Conservation (phyloP, 108 stramenopile genomes). For the Epithemia pelagica region DNA sequence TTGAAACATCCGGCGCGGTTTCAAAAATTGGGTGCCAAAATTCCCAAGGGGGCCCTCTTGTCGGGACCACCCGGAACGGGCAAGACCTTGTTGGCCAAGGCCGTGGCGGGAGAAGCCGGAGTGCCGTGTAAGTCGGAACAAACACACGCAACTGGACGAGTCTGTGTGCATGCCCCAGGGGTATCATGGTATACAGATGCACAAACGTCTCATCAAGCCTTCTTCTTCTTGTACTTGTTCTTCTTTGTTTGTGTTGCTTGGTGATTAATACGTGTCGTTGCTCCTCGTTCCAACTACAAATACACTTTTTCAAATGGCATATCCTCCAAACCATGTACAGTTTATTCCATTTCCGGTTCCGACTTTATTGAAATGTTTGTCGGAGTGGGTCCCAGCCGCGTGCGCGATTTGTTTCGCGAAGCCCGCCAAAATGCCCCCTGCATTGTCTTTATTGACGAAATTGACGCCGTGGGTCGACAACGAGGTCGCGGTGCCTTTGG, state of each 20-base stretch:
- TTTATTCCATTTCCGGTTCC: slow-evolving; percentile 90
- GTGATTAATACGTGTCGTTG: too few relatives aligned
- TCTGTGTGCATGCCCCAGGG: too few relatives aligned
- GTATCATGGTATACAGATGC: too few relatives aligned
- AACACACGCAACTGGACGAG: too few relatives aligned
- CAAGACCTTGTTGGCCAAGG: slow-evolving; percentile 97
- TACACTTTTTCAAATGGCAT: too few relatives aligned
- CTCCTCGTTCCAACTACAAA: too few relatives aligned
- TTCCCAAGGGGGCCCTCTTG: slow-evolving; percentile 94
- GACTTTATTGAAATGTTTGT: slow-evolving; percentile 99
- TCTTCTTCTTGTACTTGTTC: too few relatives aligned
- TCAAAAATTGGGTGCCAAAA: slow-evolving; percentile 93
- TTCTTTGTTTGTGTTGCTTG: too few relatives aligned
- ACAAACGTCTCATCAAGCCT: too few relatives aligned
- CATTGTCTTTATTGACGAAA: slow-evolving; percentile 98
- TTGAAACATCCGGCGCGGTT: slow-evolving; percentile 84
- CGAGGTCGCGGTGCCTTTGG: slow-evolving; percentile 86
- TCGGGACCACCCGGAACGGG: slow-evolving; percentile 94
- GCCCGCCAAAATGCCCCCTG: slow-evolving; percentile 89
- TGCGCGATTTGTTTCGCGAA: slow-evolving; percentile 96
- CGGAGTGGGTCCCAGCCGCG: slow-evolving; percentile 95
- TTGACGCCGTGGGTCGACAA: slow-evolving; percentile 97
- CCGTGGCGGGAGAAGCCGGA: slow-evolving; percentile 97
- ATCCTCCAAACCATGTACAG: too few relatives aligned
- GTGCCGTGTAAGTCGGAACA: slow-evolving; percentile 82